These are phyloP conservation scores for Psidium guajava DNA, from an alignment of 345 rosid species.

Conservation along the genomic window DNA sequence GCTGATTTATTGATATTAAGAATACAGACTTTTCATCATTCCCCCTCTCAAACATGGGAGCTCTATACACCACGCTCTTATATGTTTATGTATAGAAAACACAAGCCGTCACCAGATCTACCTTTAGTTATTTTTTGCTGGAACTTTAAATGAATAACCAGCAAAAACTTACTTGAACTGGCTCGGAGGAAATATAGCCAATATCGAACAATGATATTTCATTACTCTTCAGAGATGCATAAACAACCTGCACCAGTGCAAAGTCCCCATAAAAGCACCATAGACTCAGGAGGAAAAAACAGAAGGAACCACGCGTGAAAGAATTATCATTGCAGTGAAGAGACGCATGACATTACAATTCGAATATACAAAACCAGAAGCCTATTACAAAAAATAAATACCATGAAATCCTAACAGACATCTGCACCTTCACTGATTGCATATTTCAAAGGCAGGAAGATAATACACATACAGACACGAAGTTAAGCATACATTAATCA, in stretches of 20 bases:
- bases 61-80: background rate
- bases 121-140: background rate
- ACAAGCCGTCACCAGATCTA: background rate
- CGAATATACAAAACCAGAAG: background rate
- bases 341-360: background rate
- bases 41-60: background rate
- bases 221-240: slow-evolving; percentile 45
- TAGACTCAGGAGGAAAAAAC: background rate
- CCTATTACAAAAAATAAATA: background rate
- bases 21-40: background rate
- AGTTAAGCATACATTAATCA: background rate
- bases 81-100: background rate
- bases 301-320: background rate
- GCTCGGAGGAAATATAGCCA: slow-evolving; percentile 67
- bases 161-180: slow-evolving; percentile 46
- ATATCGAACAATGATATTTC: slow-evolving; percentile 65
- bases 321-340: background rate
- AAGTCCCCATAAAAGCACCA: background rate
- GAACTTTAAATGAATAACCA: background rate
- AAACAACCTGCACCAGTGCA: slow-evolving; percentile 51
- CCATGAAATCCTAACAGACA: background rate
- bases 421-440: background rate
- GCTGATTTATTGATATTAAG: background rate
- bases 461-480: background rate
- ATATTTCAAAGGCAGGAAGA: background rate